These are phyloP conservation scores for Trametes meyenii DNA, from an alignment of 768 basidiomycete species.

Conservation along the genomic window DNA sequence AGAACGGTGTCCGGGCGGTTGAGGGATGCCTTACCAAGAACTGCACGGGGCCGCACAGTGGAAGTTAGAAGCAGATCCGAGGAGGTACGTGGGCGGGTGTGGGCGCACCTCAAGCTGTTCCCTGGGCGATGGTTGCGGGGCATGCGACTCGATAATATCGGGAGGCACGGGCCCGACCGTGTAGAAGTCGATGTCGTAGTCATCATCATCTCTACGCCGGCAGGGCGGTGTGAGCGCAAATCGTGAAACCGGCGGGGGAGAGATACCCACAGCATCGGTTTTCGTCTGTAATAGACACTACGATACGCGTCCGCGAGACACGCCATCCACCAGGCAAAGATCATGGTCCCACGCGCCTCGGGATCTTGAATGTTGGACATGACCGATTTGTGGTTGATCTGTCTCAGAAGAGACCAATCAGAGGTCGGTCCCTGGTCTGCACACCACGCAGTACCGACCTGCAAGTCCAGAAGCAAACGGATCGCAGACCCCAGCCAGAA, in stretches of 20 bases:
- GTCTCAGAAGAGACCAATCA: slow-evolving; percentile 1
- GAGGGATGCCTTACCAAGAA: slow-evolving; percentile 59
- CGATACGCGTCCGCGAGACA: slow-evolving; percentile 84
- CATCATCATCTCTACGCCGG: slow-evolving; percentile 66
- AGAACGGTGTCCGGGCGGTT: slow-evolving; percentile 8
- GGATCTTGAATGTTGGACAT: slow-evolving; percentile 73
- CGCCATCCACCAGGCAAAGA: slow-evolving; percentile 95
- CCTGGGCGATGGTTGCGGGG: slow-evolving; percentile 60
- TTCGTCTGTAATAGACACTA: slow-evolving; percentile 81
- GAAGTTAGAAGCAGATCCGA: slow-evolving; percentile 14
- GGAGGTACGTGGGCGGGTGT: background rate
- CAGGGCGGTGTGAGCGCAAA: slow-evolving; percentile 1
- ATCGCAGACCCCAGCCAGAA: slow-evolving; percentile 84
- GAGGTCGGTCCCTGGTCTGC: background rate
- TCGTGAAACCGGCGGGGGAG: background rate
- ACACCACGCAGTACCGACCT: slow-evolving; percentile 48
- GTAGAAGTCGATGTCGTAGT: slow-evolving; percentile 90
- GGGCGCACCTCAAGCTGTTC: slow-evolving; percentile 73
- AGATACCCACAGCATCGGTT: slow-evolving; percentile 66
- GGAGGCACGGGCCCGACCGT: slow-evolving; percentile 63
- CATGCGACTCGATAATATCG: slow-evolving; percentile 32
- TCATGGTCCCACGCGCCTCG: slow-evolving; percentile 81
- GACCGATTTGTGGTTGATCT: slow-evolving; percentile 87
- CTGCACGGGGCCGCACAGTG: slow-evolving; percentile 36
- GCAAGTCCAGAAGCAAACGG: slow-evolving; percentile 76